These are phyloP conservation scores for Trametes villosa DNA, from an alignment of 768 basidiomycete species.

Conservation along the genomic window DNA sequence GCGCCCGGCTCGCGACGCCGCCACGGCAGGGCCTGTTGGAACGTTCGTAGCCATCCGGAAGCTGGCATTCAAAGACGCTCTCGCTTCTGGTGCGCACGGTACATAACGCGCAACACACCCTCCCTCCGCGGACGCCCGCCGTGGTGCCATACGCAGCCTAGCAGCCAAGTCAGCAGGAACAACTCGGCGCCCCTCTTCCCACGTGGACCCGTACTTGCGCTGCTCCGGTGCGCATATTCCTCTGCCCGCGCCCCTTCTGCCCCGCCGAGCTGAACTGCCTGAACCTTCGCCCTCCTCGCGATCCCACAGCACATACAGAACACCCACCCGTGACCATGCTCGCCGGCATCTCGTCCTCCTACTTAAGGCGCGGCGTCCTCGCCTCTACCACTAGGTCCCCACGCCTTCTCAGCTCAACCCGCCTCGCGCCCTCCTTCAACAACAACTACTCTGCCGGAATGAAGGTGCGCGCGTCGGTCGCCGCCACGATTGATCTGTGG, in stretches of 20 bases:
- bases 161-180: constrained; percentile 24
- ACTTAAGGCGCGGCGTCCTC: constrained; percentile 22
- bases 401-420: constrained; percentile 24
- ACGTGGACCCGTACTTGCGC: constrained; percentile 13
- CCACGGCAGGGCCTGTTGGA: constrained; percentile 7
- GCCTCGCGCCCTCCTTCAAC: constrained; percentile 18
- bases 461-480: constrained; percentile 21
- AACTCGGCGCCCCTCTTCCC: constrained; percentile 23
- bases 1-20: constrained; percentile 8
- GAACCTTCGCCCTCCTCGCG: constrained; percentile 19
- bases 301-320: constrained; percentile 17
- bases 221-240: not conserved
- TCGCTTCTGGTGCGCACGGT: constrained; percentile 1
- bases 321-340: constrained; percentile 26
- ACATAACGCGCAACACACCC: not conserved
- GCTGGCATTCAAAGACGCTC: constrained; percentile 14
- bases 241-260: constrained; percentile 10
- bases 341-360: constrained; percentile 18
- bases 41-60: constrained; percentile 16
- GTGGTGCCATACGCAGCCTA: constrained; percentile 11
- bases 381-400: constrained; percentile 21
- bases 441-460: constrained; percentile 19
- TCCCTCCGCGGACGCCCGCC: constrained; percentile 13
- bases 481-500: not conserved
- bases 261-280: constrained; percentile 16